Percentiles rank a stretch among this genome's conserved stretches.
phyloP scores from a whole-genome alignment of 208 protist genomes.

The Leishmania amazonensis region DNA sequence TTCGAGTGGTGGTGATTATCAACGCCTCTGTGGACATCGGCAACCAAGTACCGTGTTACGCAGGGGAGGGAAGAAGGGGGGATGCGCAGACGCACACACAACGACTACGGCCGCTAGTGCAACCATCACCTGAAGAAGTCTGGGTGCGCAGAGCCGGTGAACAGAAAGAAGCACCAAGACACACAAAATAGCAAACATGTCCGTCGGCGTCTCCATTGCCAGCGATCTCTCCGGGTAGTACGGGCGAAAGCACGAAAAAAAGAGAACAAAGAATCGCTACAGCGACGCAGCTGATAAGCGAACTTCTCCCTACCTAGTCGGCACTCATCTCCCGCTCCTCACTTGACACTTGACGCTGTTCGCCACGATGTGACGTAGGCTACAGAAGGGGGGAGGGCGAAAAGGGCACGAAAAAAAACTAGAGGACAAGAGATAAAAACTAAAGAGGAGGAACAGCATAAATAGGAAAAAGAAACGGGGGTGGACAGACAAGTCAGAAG shows the following conservation, averaged over 20 bases:
- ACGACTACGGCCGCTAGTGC: background rate
- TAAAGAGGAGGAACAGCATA: background rate
- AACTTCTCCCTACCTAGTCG: background rate
- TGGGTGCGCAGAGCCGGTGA: background rate
- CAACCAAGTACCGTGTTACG: background rate
- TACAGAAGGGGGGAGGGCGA: background rate
- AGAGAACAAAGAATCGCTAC: background rate
- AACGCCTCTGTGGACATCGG: background rate
- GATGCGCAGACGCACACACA: background rate
- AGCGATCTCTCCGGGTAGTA: background rate
- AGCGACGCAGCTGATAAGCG: background rate
- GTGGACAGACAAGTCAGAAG: background rate
- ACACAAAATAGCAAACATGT: background rate
- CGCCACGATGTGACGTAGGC: background rate
- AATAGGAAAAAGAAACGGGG: background rate
- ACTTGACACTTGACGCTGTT: background rate
- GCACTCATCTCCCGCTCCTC: background rate
- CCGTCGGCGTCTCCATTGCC: background rate
- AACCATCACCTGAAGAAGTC: background rate
- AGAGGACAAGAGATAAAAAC: background rate
- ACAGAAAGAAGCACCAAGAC: background rate
- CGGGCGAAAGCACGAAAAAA: background rate
- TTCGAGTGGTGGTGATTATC: background rate
- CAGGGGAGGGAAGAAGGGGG: background rate
- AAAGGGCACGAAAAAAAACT: background rate